Base-by-base conservation (phyloP, 2,329 filamentous ascomycete genomes). In the Exophiala dermatitidis region DNA sequence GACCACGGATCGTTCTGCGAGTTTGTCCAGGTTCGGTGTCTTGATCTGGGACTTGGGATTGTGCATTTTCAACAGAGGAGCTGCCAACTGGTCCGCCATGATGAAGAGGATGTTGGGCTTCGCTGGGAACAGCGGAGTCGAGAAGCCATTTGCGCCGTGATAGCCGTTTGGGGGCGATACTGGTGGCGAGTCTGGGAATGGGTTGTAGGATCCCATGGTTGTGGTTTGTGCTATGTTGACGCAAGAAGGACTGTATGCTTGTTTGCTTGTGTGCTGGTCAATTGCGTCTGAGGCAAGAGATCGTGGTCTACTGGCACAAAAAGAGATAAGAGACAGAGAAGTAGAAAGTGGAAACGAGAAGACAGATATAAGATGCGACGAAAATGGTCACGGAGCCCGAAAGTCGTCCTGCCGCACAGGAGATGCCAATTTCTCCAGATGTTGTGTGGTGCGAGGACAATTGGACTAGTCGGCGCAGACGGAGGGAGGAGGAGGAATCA, bases 61-160 rank as follows among this genome's bases (percentile, higher is more conserved):
- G 76, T 96, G 90, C 75, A 95, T 91, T 74, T 90, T 91, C 62
- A 96, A 81, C 63, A 90, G 80, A 12, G 90, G 90, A 30, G 90
- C 90, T 12, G 90, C 87, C 69, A 96, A 82, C 74, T 96, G 90
- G 72, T 96, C 90, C 50, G 90, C 90, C 90, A 96, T 95, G 74
- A 96, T 94, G 76, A 93, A 95, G 44, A 90, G 77, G 62, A 91
- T 87, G 71, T 90, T 90, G 57, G 86, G 86, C 67, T 78, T 78
- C 33, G 56, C 29, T 19, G 60, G 60, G 46, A 63, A 63, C 44
- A 63, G 40, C 9, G 60, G 58, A 12, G 59, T 62, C 19, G 61
- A 63, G 53, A 56, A 62, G 45, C 60, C 61, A 46, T 59, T 48
- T 12, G 52, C 51, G 29, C 61, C 61, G 33, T 61, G 37, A 47